Evolutionary conservation across 176 grass and related monocot genomes (phyloP), one percentile per base, ranked within the genome.

Genomic region (Lolium rigidum): DNA sequence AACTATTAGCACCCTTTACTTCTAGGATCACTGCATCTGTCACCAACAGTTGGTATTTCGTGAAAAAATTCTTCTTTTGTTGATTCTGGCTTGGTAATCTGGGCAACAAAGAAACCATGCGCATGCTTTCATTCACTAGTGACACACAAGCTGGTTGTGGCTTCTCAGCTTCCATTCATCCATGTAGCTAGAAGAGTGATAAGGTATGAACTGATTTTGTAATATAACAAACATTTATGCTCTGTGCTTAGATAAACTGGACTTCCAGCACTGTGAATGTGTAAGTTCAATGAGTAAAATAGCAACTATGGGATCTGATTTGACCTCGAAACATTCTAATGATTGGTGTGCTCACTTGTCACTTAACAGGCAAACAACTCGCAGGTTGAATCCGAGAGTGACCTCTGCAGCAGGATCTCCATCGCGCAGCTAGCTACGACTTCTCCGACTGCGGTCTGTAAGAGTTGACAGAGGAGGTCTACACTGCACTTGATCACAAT

Each of bases 51-150:
- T 51, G 11, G 11, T 51, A 51, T 51, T 51, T 51, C 12, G 11
- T 51, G 11, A 51, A 4, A 51, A 14, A 7, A 14, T 0, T 71
- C 9, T 44, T 12, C 4, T 1, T 44, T 44, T 12, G 10, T 70
- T 70, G 7, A n/a, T 21, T 71, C 10, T 71, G 18, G 18, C 21
- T 24, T 71, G 11, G 67, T 43, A 70, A 70, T 70, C 37, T 70
- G 15, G 16, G 41, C 35, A 70, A 43, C 35, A 20, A 70, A 43
- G 31, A 70, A 70, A 70, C 67, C 2, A 10, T 70, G 38, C 4
- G 9, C 67, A 70, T 70, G 37, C 35, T 70, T 68, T 68, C 64
- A 68, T 68, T 17, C 35, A 69, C 20, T 69, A 15, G 62, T 66
- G 26, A 16, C 28, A 67, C 28, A 8, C 28, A 67, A 17, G 64